These are phyloP conservation scores for Lactuca sativa DNA, from an alignment of 129 eudicot species.

Conservation along the genomic window DNA sequence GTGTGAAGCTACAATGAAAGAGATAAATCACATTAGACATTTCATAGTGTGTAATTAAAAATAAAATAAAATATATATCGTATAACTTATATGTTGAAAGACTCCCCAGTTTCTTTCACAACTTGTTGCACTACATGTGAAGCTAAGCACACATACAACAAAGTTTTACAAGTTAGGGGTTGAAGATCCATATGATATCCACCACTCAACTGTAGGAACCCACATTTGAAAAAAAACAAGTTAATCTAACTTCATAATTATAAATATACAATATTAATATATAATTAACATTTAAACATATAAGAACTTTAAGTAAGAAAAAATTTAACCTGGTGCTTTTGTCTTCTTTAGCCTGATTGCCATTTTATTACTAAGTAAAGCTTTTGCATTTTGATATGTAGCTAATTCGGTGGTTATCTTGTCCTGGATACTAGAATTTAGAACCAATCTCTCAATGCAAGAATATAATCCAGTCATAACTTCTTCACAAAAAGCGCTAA, in stretches of 20 bases:
- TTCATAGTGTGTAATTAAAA: no score
- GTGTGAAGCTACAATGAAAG: background rate
- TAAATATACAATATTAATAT: no score
- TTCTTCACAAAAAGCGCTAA: no score
- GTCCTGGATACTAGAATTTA: no score
- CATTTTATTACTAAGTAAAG: background rate
- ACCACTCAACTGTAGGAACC: background rate
- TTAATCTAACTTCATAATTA: no score
- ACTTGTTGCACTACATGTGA: conserved; percentile 25
- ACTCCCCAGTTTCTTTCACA: conserved; percentile 5
- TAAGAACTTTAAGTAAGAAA: no score
- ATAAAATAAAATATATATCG: no score
- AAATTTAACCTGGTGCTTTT: background rate
- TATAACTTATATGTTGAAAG: background rate
- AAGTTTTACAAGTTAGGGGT: conserved; percentile 4
- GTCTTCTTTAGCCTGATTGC: background rate
- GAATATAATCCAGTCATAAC: no score
- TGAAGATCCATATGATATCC: conserved; percentile 13
- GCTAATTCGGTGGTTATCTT: background rate
- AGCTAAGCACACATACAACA: conserved; percentile 24
- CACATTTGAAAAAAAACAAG: no score
- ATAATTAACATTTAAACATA: no score
- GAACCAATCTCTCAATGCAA: no score
- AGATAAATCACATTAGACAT: background rate
- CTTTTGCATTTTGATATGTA: background rate